Evolutionary conservation across 2,329 filamentous ascomycete genomes (phyloP), one percentile per base, ranked within the genome.

Genomic region (Stagonosporopsis rhizophila): DNA sequence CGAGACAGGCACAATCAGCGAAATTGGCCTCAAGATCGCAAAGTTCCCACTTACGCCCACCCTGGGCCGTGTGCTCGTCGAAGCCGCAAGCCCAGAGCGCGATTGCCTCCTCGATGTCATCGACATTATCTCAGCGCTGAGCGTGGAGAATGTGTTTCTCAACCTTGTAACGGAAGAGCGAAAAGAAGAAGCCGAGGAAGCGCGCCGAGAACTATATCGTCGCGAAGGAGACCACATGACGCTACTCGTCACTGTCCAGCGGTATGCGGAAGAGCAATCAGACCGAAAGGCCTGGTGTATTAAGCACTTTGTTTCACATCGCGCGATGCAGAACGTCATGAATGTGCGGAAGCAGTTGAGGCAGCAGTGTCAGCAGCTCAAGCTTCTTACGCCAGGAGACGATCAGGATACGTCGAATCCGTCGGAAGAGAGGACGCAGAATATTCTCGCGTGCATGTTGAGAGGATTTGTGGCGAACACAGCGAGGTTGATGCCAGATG

Each of bases 91-190:
- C 6, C 84, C 88, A 0, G 85, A 89, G 38, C 85, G 84, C 44
- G 86, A 90, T 64, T 96, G 92, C 65, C 78, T 97, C 1, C 75
- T 88, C 0, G 92, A 96, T 64, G 88, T 87, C 4, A 94, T 99
- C 60, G 95, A 98, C 68, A 89, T 97, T 52, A 90, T 88, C 45
- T 84, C 86, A 0, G 84, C 83, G 40, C 78, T 89, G n/a, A 86
- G 83, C 58, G 85, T 87, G 1, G 86, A 89, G 66, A 86, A 83
- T 63, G 82, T 89, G 27, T 88, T 87, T 69, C 72, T 87, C 4
- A 84, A 85, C 57, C 78, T 83, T 4, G 80, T 81, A 2, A 85
- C 83, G 0, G 85, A 87, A 63, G 85, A 87, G 62, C 83, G 81
- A 58, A 84, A 84, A 60, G 84, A 87, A 66, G 79, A 83, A 60